Base-by-base conservation (phyloP, 2,329 filamentous ascomycete genomes). In the Pyrenochaeta sp. region DNA sequence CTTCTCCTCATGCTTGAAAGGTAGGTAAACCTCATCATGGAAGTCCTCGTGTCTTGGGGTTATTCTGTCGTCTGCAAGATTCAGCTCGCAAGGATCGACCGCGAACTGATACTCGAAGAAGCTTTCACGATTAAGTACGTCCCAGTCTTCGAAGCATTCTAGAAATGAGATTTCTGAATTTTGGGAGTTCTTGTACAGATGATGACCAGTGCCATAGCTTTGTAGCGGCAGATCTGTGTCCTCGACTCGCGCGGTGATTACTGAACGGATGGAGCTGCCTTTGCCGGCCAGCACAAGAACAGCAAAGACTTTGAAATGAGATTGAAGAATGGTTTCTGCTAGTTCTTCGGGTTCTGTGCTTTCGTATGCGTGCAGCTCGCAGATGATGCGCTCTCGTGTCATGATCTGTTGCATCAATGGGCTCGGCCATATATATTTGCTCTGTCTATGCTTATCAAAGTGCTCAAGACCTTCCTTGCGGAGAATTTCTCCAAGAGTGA, bases 311-410 rank as follows among this genome's bases (percentile, higher is more conserved):
- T 37, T 47, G 15, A 13, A n/a, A 18, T 42, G 26, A 7, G 26
- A 8, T 6, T 19, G 6, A n/a, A 22, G 10, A 4, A 47, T 42
- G 2, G 3, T 10, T 15, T 28, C 17, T 3, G 32, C 44, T 17
- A 36, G 30, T 13, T 7, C 5, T 10, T 3, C 19, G 11, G 30
- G 15, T 13, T 21, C 17, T 6, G 3, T 19, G 6, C 1, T 35
- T 26, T 47, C 35, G 27, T 49, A 50, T 10, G 18, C 27, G 3
- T 43, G 29, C n/a, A 57, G 32, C 35, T 57, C 53, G 10, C 36
- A 19, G 2, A 48, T 32, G 21, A 57, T 37, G 8, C 32, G 26
- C 3, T 24, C 20, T 23, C 9, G 14, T 13, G 44, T 47, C 14
- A 47, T 18, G 3, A 34, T 15, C 9, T 28, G 26, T 4, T 35